Evolutionary conservation across 345 rosid genomes (phyloP).

Genomic region (Brassica incana): DNA sequence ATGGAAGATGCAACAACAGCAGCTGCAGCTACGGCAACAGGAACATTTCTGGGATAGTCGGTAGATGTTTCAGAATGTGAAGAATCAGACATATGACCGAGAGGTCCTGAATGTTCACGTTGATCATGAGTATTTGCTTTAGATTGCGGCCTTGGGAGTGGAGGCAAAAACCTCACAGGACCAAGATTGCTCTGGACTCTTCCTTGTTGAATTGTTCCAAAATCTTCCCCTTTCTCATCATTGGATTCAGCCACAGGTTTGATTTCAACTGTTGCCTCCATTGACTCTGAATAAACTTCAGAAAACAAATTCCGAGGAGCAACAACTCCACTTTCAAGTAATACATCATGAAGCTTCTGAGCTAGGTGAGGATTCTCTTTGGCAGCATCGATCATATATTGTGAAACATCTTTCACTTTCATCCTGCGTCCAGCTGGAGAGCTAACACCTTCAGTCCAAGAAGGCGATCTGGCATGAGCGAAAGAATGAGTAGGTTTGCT

Average conservation of each 20-base stretch:
- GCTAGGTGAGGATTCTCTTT: constrained; percentile 93
- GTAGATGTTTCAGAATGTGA: constrained; percentile 50
- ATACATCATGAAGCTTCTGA: constrained; percentile 86
- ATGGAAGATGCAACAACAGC: constrained; percentile 95
- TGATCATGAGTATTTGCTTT: constrained; percentile 48
- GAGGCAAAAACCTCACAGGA: constrained; percentile 60
- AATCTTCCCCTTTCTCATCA: constrained; percentile 42
- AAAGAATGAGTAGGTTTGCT: constrained; percentile 53
- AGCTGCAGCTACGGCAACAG: constrained; percentile 89
- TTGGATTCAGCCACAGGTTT: constrained; percentile 44
- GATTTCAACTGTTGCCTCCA: constrained; percentile 49
- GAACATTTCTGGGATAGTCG: constrained; percentile 60
- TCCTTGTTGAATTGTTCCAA: constrained; percentile 36
- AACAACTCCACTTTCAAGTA: constrained; percentile 89
- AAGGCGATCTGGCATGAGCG: constrained; percentile 78
- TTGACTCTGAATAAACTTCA: constrained; percentile 59
- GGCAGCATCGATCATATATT: constrained; percentile 93
- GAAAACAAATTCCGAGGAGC: constrained; percentile 84
- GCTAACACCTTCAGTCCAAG: constrained; percentile 97
- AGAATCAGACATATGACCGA: constrained; percentile 34
- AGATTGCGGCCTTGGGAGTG: constrained; percentile 47
- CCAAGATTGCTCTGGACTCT: constrained; percentile 49
- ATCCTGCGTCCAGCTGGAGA: constrained; percentile 78
- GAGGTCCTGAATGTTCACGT: constrained; percentile 45
- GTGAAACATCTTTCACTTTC: constrained; percentile 95